A percentile compares a stretch with the other conserved stretches of the same genome.
Evolutionary conservation across 441 rosid species (phyloP).

Genomic region (Eruca vesicaria): DNA sequence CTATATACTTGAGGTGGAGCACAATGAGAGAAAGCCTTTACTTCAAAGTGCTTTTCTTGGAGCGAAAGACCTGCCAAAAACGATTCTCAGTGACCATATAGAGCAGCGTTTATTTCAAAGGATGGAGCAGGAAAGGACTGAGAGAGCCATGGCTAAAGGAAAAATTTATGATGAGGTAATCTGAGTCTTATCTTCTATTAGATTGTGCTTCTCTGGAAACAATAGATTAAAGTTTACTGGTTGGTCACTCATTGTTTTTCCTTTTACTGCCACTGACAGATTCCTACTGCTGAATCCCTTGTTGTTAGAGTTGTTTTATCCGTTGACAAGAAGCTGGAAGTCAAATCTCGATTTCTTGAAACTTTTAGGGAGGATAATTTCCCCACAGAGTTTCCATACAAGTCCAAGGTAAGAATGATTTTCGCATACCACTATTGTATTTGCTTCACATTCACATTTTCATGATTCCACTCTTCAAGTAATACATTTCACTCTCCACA

Average conservation of each 20-base stretch:
- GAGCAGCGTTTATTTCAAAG: constrained; percentile 80
- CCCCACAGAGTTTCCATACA: constrained; percentile 89
- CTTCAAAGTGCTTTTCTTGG: constrained; percentile 98
- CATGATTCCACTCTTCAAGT: constrained; percentile 5
- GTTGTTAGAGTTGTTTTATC: constrained; percentile 98
- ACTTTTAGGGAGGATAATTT: constrained; percentile 87
- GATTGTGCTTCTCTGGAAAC: constrained; percentile 6
- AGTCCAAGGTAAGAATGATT: constrained; percentile 72
- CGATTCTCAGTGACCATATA: constrained; percentile 94
- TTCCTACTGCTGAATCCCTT: constrained; percentile 92
- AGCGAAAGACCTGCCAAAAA: constrained; percentile 94
- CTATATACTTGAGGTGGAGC: constrained; percentile 83
- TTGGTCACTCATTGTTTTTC: constrained; percentile 2
- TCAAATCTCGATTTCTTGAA: constrained; percentile 92
- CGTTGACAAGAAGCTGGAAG: constrained; percentile 97
- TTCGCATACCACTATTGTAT: constrained; percentile 1
- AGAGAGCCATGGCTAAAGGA: constrained; percentile 81
- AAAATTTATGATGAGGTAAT: constrained; percentile 92
- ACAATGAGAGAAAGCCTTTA: constrained; percentile 88
- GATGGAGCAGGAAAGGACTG: constrained; percentile 78
- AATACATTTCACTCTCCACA: background rate
- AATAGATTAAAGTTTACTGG: constrained; percentile 16
- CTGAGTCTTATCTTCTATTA: background rate
- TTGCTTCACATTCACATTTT: constrained; percentile 1
- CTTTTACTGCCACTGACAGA: constrained; percentile 44